Evolutionary conservation across 176 grass and related monocot species (phyloP), one percentile per base, ranked within the genome.

Genomic region (Luzula sylvatica): DNA sequence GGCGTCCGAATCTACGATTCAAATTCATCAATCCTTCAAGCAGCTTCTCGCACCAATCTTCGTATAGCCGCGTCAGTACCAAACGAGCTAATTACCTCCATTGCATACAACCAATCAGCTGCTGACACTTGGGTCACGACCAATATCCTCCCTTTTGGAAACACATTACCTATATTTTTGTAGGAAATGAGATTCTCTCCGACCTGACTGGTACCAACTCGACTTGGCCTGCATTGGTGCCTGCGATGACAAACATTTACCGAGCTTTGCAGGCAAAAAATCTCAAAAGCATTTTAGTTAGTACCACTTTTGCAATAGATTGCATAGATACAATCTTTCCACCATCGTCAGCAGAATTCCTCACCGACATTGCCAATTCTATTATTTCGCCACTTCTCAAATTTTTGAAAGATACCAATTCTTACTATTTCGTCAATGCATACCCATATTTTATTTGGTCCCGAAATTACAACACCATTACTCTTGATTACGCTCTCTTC

Each of bases 161-260:
- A 25, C 78, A 53, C 11, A 22, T 83, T 9, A 47, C 75, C 6
- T 83, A 67, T 75, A 70, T 83, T 42, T 65, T 82, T 63, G 67
- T 88, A 62, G 79, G 75, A 20, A 88, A 83, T 70, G 85, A 79
- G 71, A 52, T 88, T n/a, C 78, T 79, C 43, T 88, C 85, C 15
- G 26, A 88, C 62, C 38, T 42, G 20, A 50, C 69, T 58, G 2
- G 47, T 20, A 47, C 46, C 15, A 79, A 26, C 44, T 20, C 62
- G 13, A 70, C 74, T 27, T 83, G 79, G 85, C 15, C 28, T 7
- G 38, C 2, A 19, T 57, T 88, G 45, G 79, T 88, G 38, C 79
- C 84, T 3, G 79, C 79, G 54, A 83, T 88, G 44, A 47, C 3
- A 23, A 78, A 83, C 69, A 42, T 75, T 67, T 38, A 19, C 50